Conservation (phyloP, 768 basidiomycete genomes). For the Amanita subjunquillea region DNA sequence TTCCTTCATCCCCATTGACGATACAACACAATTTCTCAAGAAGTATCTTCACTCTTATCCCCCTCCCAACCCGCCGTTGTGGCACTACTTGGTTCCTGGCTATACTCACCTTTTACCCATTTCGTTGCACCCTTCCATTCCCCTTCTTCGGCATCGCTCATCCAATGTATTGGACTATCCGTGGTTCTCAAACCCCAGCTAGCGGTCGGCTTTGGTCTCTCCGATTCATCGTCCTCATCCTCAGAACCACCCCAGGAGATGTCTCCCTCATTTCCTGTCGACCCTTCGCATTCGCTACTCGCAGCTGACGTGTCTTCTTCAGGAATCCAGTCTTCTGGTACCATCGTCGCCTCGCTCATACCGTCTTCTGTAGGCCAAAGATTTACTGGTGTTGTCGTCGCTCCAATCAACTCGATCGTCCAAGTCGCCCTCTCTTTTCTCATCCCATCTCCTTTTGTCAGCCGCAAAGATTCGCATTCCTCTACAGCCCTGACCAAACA, state of each 20-base stretch:
- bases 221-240: constrained; percentile 14
- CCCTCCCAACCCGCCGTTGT: constrained; percentile 36
- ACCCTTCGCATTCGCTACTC: constrained; percentile 18
- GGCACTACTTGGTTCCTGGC: constrained; percentile 15
- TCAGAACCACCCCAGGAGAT: constrained; percentile 31
- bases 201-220: constrained; percentile 8
- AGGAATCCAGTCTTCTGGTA: constrained; percentile 32
- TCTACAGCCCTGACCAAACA: constrained; percentile 38
- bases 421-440: constrained; percentile 24
- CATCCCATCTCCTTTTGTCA: constrained; percentile 26
- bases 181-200: constrained; percentile 7
- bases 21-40: constrained; percentile 11
- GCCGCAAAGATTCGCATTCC: constrained; percentile 23
- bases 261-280: constrained; percentile 31
- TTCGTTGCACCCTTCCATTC: constrained; percentile 9
- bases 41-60: constrained; percentile 30
- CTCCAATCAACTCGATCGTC: constrained; percentile 36
- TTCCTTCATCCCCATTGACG: not conserved
- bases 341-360: constrained; percentile 28
- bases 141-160: not conserved
- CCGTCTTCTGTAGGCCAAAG: constrained; percentile 22
- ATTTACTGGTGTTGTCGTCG: constrained; percentile 16
- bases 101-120: constrained; percentile 4
- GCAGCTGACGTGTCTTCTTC: constrained; percentile 20
- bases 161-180: constrained; percentile 1